Base-by-base conservation (phyloP, 2,329 filamentous ascomycete genomes). In the Ophiocordyceps camponoti-floridani region DNA sequence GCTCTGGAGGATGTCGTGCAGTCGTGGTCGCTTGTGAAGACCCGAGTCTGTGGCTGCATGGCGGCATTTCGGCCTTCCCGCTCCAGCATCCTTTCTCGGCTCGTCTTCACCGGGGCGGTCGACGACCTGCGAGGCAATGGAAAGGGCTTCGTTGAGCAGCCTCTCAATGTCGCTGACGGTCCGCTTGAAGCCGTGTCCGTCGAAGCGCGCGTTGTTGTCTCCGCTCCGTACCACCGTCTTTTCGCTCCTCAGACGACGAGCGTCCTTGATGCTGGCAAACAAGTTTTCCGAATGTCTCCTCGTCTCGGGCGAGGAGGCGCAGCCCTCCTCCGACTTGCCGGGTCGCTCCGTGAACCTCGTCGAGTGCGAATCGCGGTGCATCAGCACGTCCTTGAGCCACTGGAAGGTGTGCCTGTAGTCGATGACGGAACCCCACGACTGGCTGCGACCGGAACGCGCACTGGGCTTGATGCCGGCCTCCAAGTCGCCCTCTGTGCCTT, bases 131-230 rank as follows among this genome's bases (percentile, higher is more conserved):
- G 62, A 58, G 11, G 66, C 68, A 40, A 72, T 53, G 2, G 59
- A 54, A 9, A 71, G 50, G 11, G 67, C 67, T 52, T 73, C 68
- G 30, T 57, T 62, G 6, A 73, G 51, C 16, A 73, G 60, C 23
- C 62, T 57, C 47, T 73, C 68, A 26, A 72, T 55, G 46, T 70
- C 63, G 33, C 55, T 56, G 33, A 68, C 56, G 3, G 62, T 59
- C 6, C 52, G 57, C 40, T 58, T 60, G 48, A 68, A 64, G 8
- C 47, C 45, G 23, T 48, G 30, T 3, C 52, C 51, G 37, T 61
- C 56, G 30, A 59, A 47, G 9, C 44, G 52, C 8, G 50, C 44
- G 14, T 53, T 49, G n/a, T 50, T 50, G 11, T 47, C 51, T 12
- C 50, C 48, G 23, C 54, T 53, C 9, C 50, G 37, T 8, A 45